Evolutionary conservation across 352 stramenopile genomes (phyloP), one percentile per base, ranked within the genome.

Genomic region (Pythium folliculosum): DNA sequence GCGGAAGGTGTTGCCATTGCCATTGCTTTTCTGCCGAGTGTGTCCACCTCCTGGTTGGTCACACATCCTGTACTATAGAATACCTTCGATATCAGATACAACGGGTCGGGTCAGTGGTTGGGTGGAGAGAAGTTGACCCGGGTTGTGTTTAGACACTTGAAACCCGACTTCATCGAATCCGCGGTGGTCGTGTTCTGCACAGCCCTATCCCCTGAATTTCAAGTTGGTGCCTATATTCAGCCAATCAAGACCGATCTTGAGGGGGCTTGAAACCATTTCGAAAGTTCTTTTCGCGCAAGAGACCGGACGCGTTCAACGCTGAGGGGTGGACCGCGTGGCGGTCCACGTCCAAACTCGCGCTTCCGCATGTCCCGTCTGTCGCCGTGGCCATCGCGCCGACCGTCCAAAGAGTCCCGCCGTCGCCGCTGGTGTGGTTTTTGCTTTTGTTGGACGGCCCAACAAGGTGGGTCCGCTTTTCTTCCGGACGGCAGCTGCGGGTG

Each of bases 241-340:
- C 58, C 58, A 65, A 65, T 65, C 52, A 59, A 61, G 16, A 8
- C 6, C 25, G 3, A 22, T 40, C 0, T 17, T 16, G 8, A 60
- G 51, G 19, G 21, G 21, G 40, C 19, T 44, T 51, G 43, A 38
- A n/a, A 45, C 30, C 21, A 51, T 59, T 60, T 35, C 77, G 78
- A 38, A 48, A 82, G 23, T 57, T 89, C 25, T 77, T 88, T 44
- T 79, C 14, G 49, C 23, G 27, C 60, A 54, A 65, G 59, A 57
- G 48, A 65, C 19, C 14, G 16, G 37, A 12, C 59, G 37, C 17
- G 1, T 19, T 50, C 30, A 22, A 27, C 38, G 32, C 13, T 25
- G 10, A 22, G 38, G 38, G 43, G 43, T 49, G 43, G 43, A 49
- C 19, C 43, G 43, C 43, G 19, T 22, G 6, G 14, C 43, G 43